phyloP scores from a whole-genome alignment of 2,329 filamentous ascomycete genomes.

The Coniochaeta pulveracea region DNA sequence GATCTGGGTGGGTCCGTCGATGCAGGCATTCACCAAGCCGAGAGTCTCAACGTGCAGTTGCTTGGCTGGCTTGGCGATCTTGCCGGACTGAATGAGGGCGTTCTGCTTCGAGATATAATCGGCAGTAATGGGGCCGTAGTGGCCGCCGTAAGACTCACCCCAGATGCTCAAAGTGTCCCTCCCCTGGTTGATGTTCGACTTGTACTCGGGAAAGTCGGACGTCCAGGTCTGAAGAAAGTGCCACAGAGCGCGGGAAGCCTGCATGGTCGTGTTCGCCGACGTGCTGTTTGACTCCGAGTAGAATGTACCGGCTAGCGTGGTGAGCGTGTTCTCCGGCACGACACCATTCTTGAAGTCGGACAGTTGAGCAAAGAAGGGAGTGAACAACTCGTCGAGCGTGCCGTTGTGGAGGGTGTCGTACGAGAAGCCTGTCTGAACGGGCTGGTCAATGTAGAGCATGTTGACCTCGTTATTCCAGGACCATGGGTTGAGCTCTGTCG shows the following conservation, averaged over 20 bases:
- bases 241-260: conserved; percentile 10
- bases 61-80: conserved; percentile 22
- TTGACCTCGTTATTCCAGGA: conserved; percentile 51
- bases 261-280: conserved; percentile 8
- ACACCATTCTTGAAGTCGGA: no score
- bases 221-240: conserved; percentile 13
- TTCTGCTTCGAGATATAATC: conserved; percentile 47
- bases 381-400: conserved; percentile 10
- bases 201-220: conserved; percentile 43
- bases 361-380: conserved; percentile 7
- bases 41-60: conserved; percentile 37
- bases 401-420: conserved; percentile 16
- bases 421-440: conserved; percentile 18
- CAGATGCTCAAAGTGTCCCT: conserved; percentile 45
- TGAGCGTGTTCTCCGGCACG: no score
- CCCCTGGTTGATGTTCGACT: conserved; percentile 32
- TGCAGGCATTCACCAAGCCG: conserved; percentile 45
- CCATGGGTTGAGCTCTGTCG: conserved; percentile 39
- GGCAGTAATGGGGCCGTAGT: conserved; percentile 45
- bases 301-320: no score
- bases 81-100: conserved; percentile 29
- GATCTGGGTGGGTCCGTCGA: conserved; percentile 32
- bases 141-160: conserved; percentile 45
- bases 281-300: no score
- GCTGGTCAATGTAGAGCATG: conserved; percentile 57